Base-by-base conservation (phyloP, 2,329 filamentous ascomycete genomes). In the Xylaria sp. region DNA sequence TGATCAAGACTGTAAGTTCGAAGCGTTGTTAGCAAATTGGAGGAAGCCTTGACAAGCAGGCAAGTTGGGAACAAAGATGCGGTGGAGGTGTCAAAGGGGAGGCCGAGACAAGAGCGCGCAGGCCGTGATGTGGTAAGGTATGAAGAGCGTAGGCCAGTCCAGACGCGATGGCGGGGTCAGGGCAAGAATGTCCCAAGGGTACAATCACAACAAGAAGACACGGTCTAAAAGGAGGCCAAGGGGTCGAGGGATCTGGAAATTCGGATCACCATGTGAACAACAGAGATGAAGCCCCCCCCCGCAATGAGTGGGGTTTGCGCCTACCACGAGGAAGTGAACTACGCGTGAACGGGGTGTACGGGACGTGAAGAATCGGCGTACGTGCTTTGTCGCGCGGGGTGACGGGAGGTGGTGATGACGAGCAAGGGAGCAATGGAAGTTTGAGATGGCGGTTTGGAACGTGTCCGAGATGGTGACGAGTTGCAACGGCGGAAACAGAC, bases 301-400 rank as follows among this genome's bases (percentile, higher is more conserved):
- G 76, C 76, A 76, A 73, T 73, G 74, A 70, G 77, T 76, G 75
- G 77, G 76, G 76, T 78, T 78, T 78, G 77, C 77, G 77, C 77
- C 76, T 77, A 75, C 73, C 72, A 64, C 72, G 74, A 67, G 61
- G 13, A 71, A 56, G 66, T 69, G 67, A 67, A 71, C 71, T 75
- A 77, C 72, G 73, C 73, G 74, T 75, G 67, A 63, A 66, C 36
- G 56, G 66, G 71, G 74, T 75, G 67, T 63, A 66, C 36, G 56
- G 66, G 71, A 63, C 60, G 64, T 68, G 67, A 70, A 55, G 65
- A 65, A 60, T 30, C 36, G 63, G 64, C n/a, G n/a, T 57, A 66
- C 63, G 57, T 36, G 63, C 13, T 32, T 64, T 61, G 75, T 76
- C 74, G 76, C 76, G 70, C 71, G 58, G 41, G 68, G 68, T 65